Conservation (phyloP, 164 flowering plant genomes). For the Liquidambar formosana region DNA sequence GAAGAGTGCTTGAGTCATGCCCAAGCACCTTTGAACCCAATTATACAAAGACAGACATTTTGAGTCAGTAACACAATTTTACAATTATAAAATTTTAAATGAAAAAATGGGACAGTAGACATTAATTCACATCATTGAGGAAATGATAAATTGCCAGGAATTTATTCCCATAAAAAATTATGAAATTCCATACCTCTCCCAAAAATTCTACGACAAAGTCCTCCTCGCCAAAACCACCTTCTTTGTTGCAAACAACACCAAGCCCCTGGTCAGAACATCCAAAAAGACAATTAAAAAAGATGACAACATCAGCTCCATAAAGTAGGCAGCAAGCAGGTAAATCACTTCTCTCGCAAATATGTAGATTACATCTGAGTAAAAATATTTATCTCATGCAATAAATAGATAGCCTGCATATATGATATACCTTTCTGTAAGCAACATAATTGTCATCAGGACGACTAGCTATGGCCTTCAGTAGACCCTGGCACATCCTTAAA, state of each 20-base stretch:
- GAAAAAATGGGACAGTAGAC: neutral
- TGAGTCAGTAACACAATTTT: neutral
- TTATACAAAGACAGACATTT: neutral
- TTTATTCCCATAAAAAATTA: neutral
- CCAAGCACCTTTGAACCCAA: neutral
- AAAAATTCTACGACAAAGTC: constrained; percentile 98
- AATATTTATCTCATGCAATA: neutral
- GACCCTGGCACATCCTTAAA: constrained; percentile 56
- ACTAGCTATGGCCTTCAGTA: constrained; percentile 66
- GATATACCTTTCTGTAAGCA: constrained; percentile 97
- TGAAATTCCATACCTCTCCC: constrained; percentile 76
- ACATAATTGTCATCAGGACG: constrained; percentile 96
- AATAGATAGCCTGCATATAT: neutral
- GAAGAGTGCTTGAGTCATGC: neutral
- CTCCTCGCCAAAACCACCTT: constrained; percentile 82
- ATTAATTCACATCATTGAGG: neutral
- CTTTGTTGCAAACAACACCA: constrained; percentile 97
- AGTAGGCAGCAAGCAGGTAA: neutral
- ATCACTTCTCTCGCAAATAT: neutral
- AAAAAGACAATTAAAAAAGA: constrained; percentile 7
- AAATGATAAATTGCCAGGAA: neutral
- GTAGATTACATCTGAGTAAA: neutral
- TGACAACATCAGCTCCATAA: neutral
- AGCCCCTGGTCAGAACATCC: constrained; percentile 63
- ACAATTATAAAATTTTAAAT: neutral